Evolutionary conservation across 1,284 basidiomycete genomes (phyloP), one percentile per base, ranked within the genome.

Genomic region (Pisolithus thermaeus): DNA sequence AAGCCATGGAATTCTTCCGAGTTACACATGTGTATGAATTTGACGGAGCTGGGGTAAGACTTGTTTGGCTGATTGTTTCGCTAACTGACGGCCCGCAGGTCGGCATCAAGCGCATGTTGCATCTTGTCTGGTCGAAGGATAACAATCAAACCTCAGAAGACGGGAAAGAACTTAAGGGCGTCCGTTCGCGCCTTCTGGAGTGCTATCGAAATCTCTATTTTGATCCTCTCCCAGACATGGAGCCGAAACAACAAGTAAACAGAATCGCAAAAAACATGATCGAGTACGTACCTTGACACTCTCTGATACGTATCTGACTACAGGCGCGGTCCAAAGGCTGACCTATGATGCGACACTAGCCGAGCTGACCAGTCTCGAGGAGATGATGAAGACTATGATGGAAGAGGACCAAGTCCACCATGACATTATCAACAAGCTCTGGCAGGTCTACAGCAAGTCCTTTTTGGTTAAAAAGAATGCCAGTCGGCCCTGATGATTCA

Each of bases 231-330:
- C 73, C 76, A 0, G 81, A 80, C 57, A 72, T 91, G 59, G 79
- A 84, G 22, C 79, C 87, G 1, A 93, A 93, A 67, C 85, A 87
- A 54, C 92, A 97, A 65, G 80, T 97, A 52, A 94, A 85, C 59
- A 78, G 93, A n/a, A 96, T 99, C 46, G 82, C 95, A 16, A 94
- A 93, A 71, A 97, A 99, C 67, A 92, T 99, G 84, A 92, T 99
- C 49, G 90, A 95, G 93, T 94, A 52, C 48, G 86, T 75, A 4
- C 43, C 32, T 2, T 8, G 18, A 27, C 5, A 8, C 2, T 18
- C 18, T 22, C 41, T 47, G n/a, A 39, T 45, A 35, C n/a, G 8
- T 2, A 25, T 3, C 30, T 3, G 6, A 6, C 27, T 14, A 28
- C 30, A 40, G 22, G 48, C 32, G 40, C 18, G 47, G 40, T 42